Evolutionary conservation across 2,329 filamentous ascomycete genomes (phyloP).

Genomic region (Epichloe baconii): DNA sequence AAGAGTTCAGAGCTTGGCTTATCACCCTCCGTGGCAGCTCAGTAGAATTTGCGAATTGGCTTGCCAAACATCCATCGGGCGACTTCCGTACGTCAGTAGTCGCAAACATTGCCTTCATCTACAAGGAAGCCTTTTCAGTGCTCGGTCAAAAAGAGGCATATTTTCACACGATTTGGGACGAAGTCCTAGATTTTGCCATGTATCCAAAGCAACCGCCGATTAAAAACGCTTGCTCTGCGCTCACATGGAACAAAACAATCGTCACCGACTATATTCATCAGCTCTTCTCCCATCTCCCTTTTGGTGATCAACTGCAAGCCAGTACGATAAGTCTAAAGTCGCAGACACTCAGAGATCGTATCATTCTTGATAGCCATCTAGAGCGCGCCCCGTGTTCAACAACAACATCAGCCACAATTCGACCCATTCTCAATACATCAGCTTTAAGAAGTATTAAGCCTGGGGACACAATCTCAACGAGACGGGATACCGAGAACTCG

Average conservation of each 20-base stretch:
- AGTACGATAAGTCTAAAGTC: conserved; percentile 17
- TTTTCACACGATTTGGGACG: conserved; percentile 39
- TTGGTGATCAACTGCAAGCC: conserved; percentile 35
- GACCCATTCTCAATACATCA: neutral
- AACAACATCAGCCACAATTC: neutral
- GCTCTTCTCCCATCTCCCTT: conserved; percentile 51
- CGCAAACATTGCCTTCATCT: conserved; percentile 49
- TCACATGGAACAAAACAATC: conserved; percentile 34
- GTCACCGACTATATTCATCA: conserved; percentile 57
- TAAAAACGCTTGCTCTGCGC: neutral
- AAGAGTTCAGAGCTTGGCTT: conserved; percentile 46
- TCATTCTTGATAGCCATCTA: conserved; percentile 17
- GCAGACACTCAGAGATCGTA: conserved; percentile 14
- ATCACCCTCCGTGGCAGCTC: conserved; percentile 27
- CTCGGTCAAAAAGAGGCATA: conserved; percentile 18
- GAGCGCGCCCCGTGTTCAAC: conserved; percentile 9
- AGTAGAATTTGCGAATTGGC: conserved; percentile 40
- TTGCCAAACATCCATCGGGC: conserved; percentile 25
- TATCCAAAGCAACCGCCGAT: conserved; percentile 16
- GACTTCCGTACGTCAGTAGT: conserved; percentile 54
- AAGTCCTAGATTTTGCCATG: conserved; percentile 27
- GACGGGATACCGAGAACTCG: conserved; percentile 30
- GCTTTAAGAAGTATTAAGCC: conserved; percentile 21
- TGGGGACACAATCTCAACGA: conserved; percentile 37
- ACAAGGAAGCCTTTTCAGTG: conserved; percentile 47